Percentiles rank a stretch among this genome's conserved stretches.
Evolutionary conservation across 768 basidiomycete species (phyloP).

Genomic region (Cytidiella melzeri): DNA sequence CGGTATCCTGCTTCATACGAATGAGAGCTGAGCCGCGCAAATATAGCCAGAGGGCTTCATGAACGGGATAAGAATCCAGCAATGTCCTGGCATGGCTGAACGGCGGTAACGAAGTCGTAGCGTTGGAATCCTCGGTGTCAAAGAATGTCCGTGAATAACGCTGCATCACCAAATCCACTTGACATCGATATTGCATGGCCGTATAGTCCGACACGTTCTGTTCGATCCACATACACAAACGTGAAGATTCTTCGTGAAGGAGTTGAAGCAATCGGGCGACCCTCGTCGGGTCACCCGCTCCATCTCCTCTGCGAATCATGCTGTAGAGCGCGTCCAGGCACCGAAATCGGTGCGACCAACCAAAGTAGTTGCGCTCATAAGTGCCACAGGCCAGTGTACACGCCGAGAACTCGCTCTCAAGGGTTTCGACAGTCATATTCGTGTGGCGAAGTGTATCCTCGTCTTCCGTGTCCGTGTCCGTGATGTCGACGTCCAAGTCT

Average conservation of each 20-base stretch:
- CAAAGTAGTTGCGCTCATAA: conserved; percentile 71
- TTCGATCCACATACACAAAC: conserved; percentile 47
- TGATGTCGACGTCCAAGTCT: neutral
- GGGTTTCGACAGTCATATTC: conserved; percentile 27
- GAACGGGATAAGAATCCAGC: conserved; percentile 43
- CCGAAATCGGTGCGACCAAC: conserved; percentile 59
- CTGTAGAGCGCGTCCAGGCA: conserved; percentile 32
- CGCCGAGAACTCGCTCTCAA: conserved; percentile 44
- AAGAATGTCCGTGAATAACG: neutral
- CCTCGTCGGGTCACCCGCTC: conserved; percentile 7
- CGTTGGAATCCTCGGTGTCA: too few species aligned
- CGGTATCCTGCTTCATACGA: too few species aligned
- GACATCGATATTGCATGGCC: conserved; percentile 49
- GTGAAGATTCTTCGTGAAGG: conserved; percentile 33
- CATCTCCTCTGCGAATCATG: conserved; percentile 11
- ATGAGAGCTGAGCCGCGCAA: conserved; percentile 29
- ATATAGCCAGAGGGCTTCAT: conserved; percentile 65
- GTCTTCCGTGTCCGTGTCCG: neutral
- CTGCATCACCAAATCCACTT: conserved; percentile 22
- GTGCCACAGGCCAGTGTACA: conserved; percentile 46
- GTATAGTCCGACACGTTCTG: conserved; percentile 64
- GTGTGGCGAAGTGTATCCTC: conserved; percentile 14
- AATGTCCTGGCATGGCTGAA: conserved; percentile 43
- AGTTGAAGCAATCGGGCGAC: conserved; percentile 23
- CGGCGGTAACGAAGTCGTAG: too few species aligned